A percentile compares a stretch with the other conserved stretches of the same genome.
Evolutionary conservation across 2,329 filamentous ascomycete genomes (phyloP).

Genomic region (Polychaeton citri): DNA sequence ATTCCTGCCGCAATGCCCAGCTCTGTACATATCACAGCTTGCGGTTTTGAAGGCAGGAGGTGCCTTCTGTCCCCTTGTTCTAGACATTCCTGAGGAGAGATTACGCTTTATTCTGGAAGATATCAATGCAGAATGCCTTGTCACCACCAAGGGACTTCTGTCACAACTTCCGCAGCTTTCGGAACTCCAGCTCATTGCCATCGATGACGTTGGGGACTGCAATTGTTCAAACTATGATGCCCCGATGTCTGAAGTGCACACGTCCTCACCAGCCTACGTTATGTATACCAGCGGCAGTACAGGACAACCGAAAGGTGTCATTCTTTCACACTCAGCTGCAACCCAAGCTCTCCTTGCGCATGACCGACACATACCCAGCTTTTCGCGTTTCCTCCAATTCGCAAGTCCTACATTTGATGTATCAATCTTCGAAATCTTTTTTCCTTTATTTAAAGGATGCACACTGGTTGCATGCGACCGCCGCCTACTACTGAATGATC

Average conservation of each 20-base stretch:
- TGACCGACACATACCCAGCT: slow-evolving; percentile 60
- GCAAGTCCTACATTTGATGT: slow-evolving; percentile 90
- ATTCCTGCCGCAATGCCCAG: slow-evolving; percentile 61
- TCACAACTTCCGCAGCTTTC: slow-evolving; percentile 24
- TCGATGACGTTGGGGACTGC: slow-evolving; percentile 22
- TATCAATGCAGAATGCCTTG: slow-evolving; percentile 53
- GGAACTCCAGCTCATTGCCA: slow-evolving; percentile 25
- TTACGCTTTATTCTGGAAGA: slow-evolving; percentile 71
- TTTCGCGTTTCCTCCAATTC: slow-evolving; percentile 77
- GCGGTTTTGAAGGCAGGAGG: slow-evolving; percentile 69
- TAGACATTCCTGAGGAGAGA: slow-evolving; percentile 64
- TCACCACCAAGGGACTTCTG: slow-evolving; percentile 45
- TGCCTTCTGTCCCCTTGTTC: slow-evolving; percentile 72
- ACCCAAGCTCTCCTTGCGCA: slow-evolving; percentile 77
- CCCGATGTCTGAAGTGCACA: slow-evolving; percentile 3
- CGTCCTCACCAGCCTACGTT: slow-evolving; percentile 54
- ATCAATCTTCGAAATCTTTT: slow-evolving; percentile 90
- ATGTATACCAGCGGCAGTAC: slow-evolving; percentile 93
- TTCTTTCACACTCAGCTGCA: slow-evolving; percentile 64
- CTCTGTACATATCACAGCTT: slow-evolving; percentile 64
- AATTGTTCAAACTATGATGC: slow-evolving; percentile 7
- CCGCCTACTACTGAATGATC: slow-evolving; percentile 57
- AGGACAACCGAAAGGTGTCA: slow-evolving; percentile 77
- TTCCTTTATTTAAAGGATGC: slow-evolving; percentile 59
- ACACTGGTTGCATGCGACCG: slow-evolving; percentile 64